phyloP scores from a whole-genome alignment of 2,329 filamentous ascomycete species.

The Hysterium pulicare region DNA sequence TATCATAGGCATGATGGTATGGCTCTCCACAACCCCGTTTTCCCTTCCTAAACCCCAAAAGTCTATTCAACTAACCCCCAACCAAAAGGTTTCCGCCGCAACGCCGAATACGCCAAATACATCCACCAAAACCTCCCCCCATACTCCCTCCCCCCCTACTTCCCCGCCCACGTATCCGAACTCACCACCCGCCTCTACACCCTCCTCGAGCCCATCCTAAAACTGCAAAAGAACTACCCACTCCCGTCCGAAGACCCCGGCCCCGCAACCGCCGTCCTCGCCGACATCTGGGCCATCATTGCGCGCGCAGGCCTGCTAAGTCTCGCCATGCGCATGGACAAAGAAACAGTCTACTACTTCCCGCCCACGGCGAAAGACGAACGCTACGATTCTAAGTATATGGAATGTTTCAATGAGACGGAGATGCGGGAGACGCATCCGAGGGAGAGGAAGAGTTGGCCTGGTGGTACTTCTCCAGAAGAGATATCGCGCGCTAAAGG shows the following conservation, averaged over 20 bases:
- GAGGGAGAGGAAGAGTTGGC: slow-evolving; percentile 4
- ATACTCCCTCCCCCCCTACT: slow-evolving; percentile 15
- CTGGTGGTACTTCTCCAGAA: slow-evolving; percentile 2
- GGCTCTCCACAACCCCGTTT: slow-evolving; percentile 1
- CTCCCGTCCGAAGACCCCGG: background rate
- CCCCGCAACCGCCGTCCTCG: background rate
- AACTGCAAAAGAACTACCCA: slow-evolving; percentile 4
- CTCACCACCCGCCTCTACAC: slow-evolving; percentile 15
- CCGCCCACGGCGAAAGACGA: slow-evolving; percentile 25
- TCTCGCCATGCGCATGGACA: slow-evolving; percentile 23
- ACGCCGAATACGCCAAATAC: slow-evolving; percentile 8
- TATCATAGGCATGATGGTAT: slow-evolving; percentile 21
- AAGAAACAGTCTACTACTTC: slow-evolving; percentile 26
- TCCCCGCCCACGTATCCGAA: slow-evolving; percentile 19
- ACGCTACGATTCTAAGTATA: slow-evolving; percentile 8
- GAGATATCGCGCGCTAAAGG: slow-evolving; percentile 11
- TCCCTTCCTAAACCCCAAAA: no score
- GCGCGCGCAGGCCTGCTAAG: slow-evolving; percentile 18
- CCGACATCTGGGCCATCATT: slow-evolving; percentile 12
- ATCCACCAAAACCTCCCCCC: slow-evolving; percentile 4
- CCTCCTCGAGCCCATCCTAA: slow-evolving; percentile 20
- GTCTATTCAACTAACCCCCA: background rate
- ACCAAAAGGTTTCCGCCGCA: slow-evolving; percentile 20
- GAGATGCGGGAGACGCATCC: slow-evolving; percentile 12
- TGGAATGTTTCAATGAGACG: slow-evolving; percentile 19